Evolutionary conservation across 257 asterid species (phyloP).

Genomic region (Fraxinus americana): DNA sequence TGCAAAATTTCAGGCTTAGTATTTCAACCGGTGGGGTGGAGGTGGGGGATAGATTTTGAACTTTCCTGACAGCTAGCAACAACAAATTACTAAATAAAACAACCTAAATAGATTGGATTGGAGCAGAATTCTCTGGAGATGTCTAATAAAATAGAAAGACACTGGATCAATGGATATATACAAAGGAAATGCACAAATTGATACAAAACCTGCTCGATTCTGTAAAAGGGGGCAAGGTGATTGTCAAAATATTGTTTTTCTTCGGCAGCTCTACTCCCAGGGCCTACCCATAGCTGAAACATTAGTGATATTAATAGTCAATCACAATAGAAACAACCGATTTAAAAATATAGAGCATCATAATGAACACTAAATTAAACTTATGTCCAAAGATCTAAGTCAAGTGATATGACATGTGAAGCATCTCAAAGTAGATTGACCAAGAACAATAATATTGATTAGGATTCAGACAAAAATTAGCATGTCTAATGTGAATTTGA

Average conservation of each 20-base stretch:
- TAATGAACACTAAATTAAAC: background rate
- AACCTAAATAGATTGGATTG: background rate
- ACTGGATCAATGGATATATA: conserved; percentile 4
- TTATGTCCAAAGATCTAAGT: background rate
- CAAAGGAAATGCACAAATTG: conserved; percentile 1
- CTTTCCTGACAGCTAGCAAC: background rate
- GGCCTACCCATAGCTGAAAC: conserved; percentile 97
- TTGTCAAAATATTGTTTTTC: conserved; percentile 90
- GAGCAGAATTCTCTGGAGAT: background rate
- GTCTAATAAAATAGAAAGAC: background rate
- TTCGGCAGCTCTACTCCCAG: conserved; percentile 95
- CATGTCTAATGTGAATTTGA: background rate
- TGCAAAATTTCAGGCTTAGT: conserved; percentile 49
- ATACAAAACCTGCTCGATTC: conserved; percentile 87
- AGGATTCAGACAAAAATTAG: conserved; percentile 6
- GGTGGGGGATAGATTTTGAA: background rate
- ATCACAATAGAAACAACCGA: conserved; percentile 6
- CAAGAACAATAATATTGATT: conserved; percentile 11
- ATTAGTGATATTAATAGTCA: conserved; percentile 10
- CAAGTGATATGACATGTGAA: conserved; percentile 7
- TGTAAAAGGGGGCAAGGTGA: conserved; percentile 93
- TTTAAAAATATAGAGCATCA: conserved; percentile 12
- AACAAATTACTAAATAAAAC: background rate
- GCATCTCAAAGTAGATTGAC: background rate
- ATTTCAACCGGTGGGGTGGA: conserved; percentile 1